A percentile compares a stretch with the other conserved stretches of the same genome.
These are phyloP conservation scores for Backusella sp. DNA, from an alignment of 192 early-diverging fungal genomes.

Conservation along the genomic window DNA sequence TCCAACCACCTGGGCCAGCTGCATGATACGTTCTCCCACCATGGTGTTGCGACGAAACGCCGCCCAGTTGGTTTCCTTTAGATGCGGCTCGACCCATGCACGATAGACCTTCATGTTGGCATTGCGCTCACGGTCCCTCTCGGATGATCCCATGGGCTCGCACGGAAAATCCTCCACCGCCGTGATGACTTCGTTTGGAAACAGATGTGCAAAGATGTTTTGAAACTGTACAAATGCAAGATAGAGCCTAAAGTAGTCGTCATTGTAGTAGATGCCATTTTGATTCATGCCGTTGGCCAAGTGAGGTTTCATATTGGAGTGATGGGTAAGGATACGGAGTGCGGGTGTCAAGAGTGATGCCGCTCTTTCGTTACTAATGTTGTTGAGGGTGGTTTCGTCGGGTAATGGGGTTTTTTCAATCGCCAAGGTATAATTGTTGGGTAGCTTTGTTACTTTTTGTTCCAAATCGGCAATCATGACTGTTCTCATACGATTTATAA, in stretches of 20 bases:
- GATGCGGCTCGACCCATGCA: slow-evolving; percentile 30
- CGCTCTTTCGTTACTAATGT: not conserved
- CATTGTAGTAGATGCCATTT: slow-evolving; percentile 44
- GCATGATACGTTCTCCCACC: slow-evolving; percentile 39
- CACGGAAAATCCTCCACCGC: not conserved
- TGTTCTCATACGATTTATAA: slow-evolving; percentile 32
- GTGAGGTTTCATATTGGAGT: slow-evolving; percentile 41
- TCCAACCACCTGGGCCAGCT: slow-evolving; percentile 36
- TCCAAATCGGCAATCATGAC: slow-evolving; percentile 31
- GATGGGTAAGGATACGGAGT: slow-evolving; percentile 18
- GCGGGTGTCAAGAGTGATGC: slow-evolving; percentile 25
- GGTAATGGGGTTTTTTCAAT: slow-evolving; percentile 10
- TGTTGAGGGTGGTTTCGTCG: not conserved
- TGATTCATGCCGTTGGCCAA: slow-evolving; percentile 44
- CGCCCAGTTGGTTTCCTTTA: slow-evolving; percentile 40
- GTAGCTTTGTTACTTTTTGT: slow-evolving; percentile 30
- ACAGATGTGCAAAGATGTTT: slow-evolving; percentile 25
- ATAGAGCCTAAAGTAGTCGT: slow-evolving; percentile 38
- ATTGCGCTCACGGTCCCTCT: slow-evolving; percentile 34
- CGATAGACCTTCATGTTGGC: slow-evolving; percentile 41
- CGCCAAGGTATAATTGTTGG: slow-evolving; percentile 24
- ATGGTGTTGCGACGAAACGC: slow-evolving; percentile 40
- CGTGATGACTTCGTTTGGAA: slow-evolving; percentile 26
- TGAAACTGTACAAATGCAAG: slow-evolving; percentile 42
- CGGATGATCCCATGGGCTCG: not conserved